These are phyloP conservation scores for Aphanocladium album DNA, from an alignment of 2,329 filamentous ascomycete genomes.

Conservation along the genomic window DNA sequence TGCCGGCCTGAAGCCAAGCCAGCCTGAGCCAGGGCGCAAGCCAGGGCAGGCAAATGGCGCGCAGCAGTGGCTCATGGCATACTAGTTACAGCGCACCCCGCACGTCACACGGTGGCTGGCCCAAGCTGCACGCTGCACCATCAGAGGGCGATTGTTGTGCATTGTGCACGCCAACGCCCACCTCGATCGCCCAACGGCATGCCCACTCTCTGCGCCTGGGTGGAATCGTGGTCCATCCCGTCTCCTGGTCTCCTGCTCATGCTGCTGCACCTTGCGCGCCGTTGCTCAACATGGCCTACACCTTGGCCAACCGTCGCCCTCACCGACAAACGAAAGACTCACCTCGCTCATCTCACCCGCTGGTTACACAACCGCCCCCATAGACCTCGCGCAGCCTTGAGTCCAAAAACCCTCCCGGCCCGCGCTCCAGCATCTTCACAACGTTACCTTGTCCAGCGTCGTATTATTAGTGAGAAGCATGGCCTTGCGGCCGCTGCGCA, in stretches of 20 bases:
- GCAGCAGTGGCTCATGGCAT: slow-evolving; percentile 5
- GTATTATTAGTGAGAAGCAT: not conserved
- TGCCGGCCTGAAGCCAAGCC: not conserved
- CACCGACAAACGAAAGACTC: not conserved
- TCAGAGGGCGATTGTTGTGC: not conserved
- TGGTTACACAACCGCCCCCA: too few species aligned
- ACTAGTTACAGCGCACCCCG: slow-evolving; percentile 6
- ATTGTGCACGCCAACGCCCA: slow-evolving; percentile 7
- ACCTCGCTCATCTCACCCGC: not conserved
- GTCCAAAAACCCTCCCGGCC: not conserved
- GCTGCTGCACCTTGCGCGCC: not conserved
- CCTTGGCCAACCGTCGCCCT: not conserved
- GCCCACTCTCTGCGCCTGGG: slow-evolving; percentile 7
- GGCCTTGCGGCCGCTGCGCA: not conserved
- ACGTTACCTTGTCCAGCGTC: not conserved
- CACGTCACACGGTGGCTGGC: slow-evolving; percentile 8
- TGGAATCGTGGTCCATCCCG: slow-evolving; percentile 4
- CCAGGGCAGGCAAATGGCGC: not conserved
- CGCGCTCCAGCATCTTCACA: not conserved
- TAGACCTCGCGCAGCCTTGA: not conserved
- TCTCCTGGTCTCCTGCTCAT: not conserved
- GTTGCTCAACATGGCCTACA: not conserved
- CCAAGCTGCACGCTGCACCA: not conserved
- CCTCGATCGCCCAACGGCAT: slow-evolving; percentile 9
- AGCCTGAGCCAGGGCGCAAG: too few species aligned